Percentiles rank a stretch among this genome's conserved stretches.
phyloP scores from a whole-genome alignment of 345 rosid species.

The rapeseed (Brassica napus) region DNA sequence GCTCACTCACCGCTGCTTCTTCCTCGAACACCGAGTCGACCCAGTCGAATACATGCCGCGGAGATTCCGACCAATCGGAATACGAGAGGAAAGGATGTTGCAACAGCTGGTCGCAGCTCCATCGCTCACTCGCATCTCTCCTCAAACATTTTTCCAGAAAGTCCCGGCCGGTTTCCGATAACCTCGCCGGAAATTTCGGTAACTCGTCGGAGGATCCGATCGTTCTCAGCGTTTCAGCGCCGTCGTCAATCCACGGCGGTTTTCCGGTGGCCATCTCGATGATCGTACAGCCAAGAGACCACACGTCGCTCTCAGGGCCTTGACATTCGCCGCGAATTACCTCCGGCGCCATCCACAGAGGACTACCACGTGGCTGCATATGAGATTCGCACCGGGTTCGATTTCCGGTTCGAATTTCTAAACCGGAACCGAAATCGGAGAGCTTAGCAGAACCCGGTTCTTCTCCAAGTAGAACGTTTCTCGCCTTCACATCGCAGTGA shows the following conservation, averaged over 20 bases:
- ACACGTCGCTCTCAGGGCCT: conserved; percentile 31
- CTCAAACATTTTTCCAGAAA: conserved; percentile 13
- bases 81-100: conserved; percentile 13
- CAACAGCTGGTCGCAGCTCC: conserved; percentile 23
- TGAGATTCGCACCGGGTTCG: background rate
- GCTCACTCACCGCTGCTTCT: conserved; percentile 2
- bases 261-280: conserved; percentile 24
- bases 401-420: background rate
- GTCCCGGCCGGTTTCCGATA: conserved; percentile 2
- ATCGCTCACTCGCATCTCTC: conserved; percentile 20
- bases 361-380: conserved; percentile 23
- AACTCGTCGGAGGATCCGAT: conserved; percentile 17
- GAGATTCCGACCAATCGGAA: background rate
- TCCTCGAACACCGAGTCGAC: conserved; percentile 20
- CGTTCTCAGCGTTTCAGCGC: background rate
- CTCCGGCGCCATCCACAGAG: conserved; percentile 32
- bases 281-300: conserved; percentile 31
- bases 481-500: conserved; percentile 25
- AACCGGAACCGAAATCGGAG: conserved; percentile 28
- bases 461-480: conserved; percentile 14
- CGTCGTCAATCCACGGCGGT: conserved; percentile 15
- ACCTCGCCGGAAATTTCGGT: conserved; percentile 2
- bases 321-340: conserved; percentile 24
- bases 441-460: conserved; percentile 20
- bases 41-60: conserved; percentile 21